Evolutionary conservation across 2,329 filamentous ascomycete genomes (phyloP).

Genomic region (Penicillium frequentans): DNA sequence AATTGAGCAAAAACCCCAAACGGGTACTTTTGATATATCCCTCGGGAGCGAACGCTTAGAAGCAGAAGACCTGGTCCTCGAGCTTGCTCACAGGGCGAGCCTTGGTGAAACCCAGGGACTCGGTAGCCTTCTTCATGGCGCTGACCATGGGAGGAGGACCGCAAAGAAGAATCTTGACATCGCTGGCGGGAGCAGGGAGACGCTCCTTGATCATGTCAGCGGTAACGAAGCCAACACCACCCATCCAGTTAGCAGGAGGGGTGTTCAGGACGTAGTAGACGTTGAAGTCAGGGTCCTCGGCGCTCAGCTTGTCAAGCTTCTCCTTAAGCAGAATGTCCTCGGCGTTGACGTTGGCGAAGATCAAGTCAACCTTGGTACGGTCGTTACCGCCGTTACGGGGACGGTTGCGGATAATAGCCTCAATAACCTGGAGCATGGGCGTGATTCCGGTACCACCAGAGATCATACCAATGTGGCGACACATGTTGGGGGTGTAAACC

Average conservation of each 20-base stretch:
- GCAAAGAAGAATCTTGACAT: slow-evolving; percentile 93
- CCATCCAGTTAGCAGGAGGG: slow-evolving; percentile 86
- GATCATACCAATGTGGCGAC: slow-evolving; percentile 95
- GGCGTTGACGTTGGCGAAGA: slow-evolving; percentile 93
- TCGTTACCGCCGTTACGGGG: slow-evolving; percentile 66
- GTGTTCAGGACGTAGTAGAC: slow-evolving; percentile 97
- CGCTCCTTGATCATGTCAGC: slow-evolving; percentile 81
- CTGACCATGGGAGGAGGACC: slow-evolving; percentile 96
- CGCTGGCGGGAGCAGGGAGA: slow-evolving; percentile 76
- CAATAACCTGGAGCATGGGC: slow-evolving; percentile 95
- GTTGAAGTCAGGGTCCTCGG: slow-evolving; percentile 76
- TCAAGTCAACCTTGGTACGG: slow-evolving; percentile 84
- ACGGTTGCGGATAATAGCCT: slow-evolving; percentile 81
- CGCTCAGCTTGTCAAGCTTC: slow-evolving; percentile 77
- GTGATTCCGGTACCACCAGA: slow-evolving; percentile 97
- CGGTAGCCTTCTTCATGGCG: slow-evolving; percentile 94
- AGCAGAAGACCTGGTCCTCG: slow-evolving; percentile 96
- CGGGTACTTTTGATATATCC: neutral
- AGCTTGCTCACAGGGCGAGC: slow-evolving; percentile 95
- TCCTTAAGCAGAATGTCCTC: slow-evolving; percentile 93
- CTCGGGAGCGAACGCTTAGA: slow-evolving; percentile 54
- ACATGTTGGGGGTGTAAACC: slow-evolving; percentile 96
- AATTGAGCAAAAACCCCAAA: neutral
- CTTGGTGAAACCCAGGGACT: slow-evolving; percentile 87
- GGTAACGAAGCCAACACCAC: slow-evolving; percentile 92